These are phyloP conservation scores for Pichia manshurica DNA, from an alignment of 805 yeast species.

Conservation along the genomic window DNA sequence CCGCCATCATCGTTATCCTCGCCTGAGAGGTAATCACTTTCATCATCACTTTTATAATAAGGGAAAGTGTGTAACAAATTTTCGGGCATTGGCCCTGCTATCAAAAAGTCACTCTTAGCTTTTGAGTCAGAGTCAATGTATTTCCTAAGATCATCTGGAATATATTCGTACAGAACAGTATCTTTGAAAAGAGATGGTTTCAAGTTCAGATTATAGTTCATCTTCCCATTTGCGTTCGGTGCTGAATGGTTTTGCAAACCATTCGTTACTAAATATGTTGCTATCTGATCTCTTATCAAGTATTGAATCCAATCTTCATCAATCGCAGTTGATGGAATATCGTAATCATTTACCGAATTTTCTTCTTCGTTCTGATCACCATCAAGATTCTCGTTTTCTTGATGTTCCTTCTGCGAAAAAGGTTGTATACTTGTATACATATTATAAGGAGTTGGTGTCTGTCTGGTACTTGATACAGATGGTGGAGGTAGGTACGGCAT, in stretches of 20 bases:
- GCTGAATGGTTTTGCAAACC: neutral
- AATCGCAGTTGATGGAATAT: conserved; percentile 15
- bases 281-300: conserved; percentile 24
- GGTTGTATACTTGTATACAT: neutral
- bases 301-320: conserved; percentile 33
- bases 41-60: conserved; percentile 27
- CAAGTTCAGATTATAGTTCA: conserved; percentile 9
- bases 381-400: neutral
- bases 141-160: conserved; percentile 26
- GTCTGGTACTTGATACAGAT: conserved; percentile 1
- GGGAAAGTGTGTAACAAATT: conserved; percentile 28
- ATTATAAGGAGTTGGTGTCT: conserved; percentile 6
- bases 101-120: conserved; percentile 26
- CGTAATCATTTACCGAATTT: conserved; percentile 7
- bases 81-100: conserved; percentile 34
- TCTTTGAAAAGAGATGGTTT: conserved; percentile 23
- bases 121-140: conserved; percentile 12
- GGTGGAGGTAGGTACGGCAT: conserved; percentile 16
- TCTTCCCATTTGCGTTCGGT: neutral
- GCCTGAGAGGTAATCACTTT: conserved; percentile 6
- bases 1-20: conserved; percentile 13
- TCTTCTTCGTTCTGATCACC: conserved; percentile 6
- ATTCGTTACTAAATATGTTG: conserved; percentile 9
- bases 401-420: neutral
- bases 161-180: conserved; percentile 22